A percentile compares a stretch with the other conserved stretches of the same genome.
These are phyloP conservation scores for Papilionanthe hybrid DNA, from an alignment of 116 monocot species.

Conservation along the genomic window DNA sequence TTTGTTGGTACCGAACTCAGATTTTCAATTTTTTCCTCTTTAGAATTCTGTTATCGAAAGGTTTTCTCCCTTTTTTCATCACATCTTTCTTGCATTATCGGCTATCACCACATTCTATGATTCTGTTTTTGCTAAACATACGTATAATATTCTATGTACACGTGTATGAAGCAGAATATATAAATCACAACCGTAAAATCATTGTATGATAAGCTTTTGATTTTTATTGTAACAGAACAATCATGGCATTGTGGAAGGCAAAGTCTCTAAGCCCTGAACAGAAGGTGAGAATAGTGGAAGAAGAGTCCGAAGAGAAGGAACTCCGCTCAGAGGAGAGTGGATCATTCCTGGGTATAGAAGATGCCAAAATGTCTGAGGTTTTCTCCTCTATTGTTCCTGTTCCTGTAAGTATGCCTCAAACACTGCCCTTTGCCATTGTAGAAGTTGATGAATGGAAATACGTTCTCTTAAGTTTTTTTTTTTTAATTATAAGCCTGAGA, in stretches of 20 bases:
- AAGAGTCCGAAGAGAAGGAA: slow-evolving; percentile 59
- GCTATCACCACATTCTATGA: no score
- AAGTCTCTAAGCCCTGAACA: slow-evolving; percentile 81
- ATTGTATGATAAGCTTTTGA: neutral
- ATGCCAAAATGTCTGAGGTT: slow-evolving; percentile 67
- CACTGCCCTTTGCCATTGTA: neutral
- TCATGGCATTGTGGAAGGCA: slow-evolving; percentile 89
- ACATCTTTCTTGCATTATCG: no score
- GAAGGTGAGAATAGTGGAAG: slow-evolving; percentile 70
- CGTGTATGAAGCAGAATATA: neutral
- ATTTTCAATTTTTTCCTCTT: no score
- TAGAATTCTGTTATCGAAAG: no score
- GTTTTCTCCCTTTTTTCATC: no score
- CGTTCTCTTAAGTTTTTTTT: neutral
- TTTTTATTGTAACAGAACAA: slow-evolving; percentile 51
- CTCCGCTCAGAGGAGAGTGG: slow-evolving; percentile 54
- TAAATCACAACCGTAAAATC: neutral
- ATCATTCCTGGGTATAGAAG: slow-evolving; percentile 66
- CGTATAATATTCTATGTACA: neutral
- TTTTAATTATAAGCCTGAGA: neutral
- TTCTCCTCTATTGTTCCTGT: slow-evolving; percentile 48
- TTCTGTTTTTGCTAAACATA: neutral
- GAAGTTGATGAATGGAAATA: neutral
- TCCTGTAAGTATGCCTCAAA: slow-evolving; percentile 40
- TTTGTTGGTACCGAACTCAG: no score